phyloP scores from a whole-genome alignment of 805 yeast genomes.

The Ogataea nakhonphanomensis region DNA sequence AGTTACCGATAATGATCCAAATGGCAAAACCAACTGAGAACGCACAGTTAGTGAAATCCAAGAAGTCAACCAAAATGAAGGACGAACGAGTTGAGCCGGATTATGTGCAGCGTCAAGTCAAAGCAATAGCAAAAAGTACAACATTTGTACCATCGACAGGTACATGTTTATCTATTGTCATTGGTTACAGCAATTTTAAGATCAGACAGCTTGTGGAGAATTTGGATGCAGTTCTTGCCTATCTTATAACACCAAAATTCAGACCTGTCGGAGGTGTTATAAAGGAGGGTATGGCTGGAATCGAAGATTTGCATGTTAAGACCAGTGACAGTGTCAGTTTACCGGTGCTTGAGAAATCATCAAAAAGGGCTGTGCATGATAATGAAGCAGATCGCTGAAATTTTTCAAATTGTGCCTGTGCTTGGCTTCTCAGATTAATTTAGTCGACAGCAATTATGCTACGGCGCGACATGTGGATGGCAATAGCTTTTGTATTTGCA shows the following conservation, averaged over 20 bases:
- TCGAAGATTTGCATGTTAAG: slow-evolving; percentile 56
- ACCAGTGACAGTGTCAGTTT: slow-evolving; percentile 64
- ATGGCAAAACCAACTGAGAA: slow-evolving; percentile 45
- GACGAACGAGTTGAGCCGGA: slow-evolving; percentile 63
- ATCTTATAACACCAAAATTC: slow-evolving; percentile 42
- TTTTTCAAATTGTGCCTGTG: background rate
- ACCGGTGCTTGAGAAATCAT: slow-evolving; percentile 39
- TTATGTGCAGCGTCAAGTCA: slow-evolving; percentile 61
- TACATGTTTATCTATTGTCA: slow-evolving; percentile 52
- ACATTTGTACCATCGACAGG: slow-evolving; percentile 59
- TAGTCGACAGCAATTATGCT: too few relatives aligned
- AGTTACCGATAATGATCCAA: slow-evolving; percentile 65
- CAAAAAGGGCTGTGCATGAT: slow-evolving; percentile 5
- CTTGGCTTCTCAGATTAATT: background rate
- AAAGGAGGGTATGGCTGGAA: slow-evolving; percentile 38
- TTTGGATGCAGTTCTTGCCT: slow-evolving; percentile 46
- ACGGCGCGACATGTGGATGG: background rate
- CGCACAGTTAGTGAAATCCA: slow-evolving; percentile 29
- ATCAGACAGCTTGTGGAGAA: slow-evolving; percentile 46
- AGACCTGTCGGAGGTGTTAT: slow-evolving; percentile 60
- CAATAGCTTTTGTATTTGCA: background rate
- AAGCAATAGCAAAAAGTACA: slow-evolving; percentile 60
- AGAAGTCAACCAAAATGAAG: slow-evolving; percentile 41
- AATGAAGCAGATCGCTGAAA: background rate
- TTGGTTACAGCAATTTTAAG: slow-evolving; percentile 54